Percentiles rank a stretch among this genome's conserved stretches.
Conservation (phyloP, 1,284 basidiomycete species). For the Naganishia sp. region DNA sequence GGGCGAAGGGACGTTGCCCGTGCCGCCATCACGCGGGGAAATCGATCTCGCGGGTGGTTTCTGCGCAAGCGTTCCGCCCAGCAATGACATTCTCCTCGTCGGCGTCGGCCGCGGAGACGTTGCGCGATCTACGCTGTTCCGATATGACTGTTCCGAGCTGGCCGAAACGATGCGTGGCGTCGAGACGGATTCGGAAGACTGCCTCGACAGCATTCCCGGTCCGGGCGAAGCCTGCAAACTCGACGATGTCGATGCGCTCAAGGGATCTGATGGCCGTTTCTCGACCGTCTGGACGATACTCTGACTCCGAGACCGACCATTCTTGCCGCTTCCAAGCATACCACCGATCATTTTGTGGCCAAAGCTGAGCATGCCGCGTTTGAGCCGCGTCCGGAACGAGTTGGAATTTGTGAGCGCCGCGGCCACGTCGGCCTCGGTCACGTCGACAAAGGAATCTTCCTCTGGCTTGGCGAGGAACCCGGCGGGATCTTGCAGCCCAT, state of each 20-base stretch:
- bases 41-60: slow-evolving; percentile 9
- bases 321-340: slow-evolving; percentile 36
- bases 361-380: slow-evolving; percentile 45
- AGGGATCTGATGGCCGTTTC: slow-evolving; percentile 23
- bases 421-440: slow-evolving; percentile 78
- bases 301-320: slow-evolving; percentile 42
- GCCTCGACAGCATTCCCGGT: slow-evolving; percentile 24
- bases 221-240: slow-evolving; percentile 25
- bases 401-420: slow-evolving; percentile 62
- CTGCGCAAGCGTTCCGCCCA: neutral
- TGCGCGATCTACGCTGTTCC: neutral
- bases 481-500: slow-evolving; percentile 68
- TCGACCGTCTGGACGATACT: slow-evolving; percentile 39
- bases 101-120: slow-evolving; percentile 6
- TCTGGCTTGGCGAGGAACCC: slow-evolving; percentile 80
- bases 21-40: neutral
- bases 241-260: slow-evolving; percentile 33
- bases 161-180: slow-evolving; percentile 17
- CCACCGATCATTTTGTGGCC: slow-evolving; percentile 45
- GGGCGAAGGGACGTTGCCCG: neutral
- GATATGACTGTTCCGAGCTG: slow-evolving; percentile 17
- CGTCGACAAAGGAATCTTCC: slow-evolving; percentile 62
- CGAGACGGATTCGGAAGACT: slow-evolving; percentile 1
- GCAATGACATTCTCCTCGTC: slow-evolving; percentile 15
- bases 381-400: slow-evolving; percentile 46